A percentile compares a stretch with the other conserved stretches of the same genome.
Evolutionary conservation across 2,329 filamentous ascomycete genomes (phyloP).

Genomic region (Neonectria magnoliae): DNA sequence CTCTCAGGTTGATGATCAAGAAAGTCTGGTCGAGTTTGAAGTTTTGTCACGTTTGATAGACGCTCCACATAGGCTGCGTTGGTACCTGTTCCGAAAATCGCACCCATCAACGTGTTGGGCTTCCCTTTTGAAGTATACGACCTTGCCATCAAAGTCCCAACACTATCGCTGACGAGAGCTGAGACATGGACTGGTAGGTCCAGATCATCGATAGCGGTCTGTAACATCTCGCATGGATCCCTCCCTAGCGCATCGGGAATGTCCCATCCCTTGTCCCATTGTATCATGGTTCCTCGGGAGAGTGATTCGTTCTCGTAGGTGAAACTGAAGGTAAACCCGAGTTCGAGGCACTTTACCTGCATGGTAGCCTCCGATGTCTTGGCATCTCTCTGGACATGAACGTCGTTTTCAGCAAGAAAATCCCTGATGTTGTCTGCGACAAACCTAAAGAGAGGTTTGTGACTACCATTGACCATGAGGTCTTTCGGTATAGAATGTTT

Average conservation of each 20-base stretch:
- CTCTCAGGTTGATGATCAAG: neutral
- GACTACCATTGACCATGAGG: slow-evolving; percentile 7
- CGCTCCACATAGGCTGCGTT: slow-evolving; percentile 83
- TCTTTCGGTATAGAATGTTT: slow-evolving; percentile 7
- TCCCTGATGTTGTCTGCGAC: neutral
- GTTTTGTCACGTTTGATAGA: slow-evolving; percentile 67
- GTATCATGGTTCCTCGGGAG: slow-evolving; percentile 1
- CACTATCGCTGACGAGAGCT: slow-evolving; percentile 44
- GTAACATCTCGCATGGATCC: slow-evolving; percentile 16
- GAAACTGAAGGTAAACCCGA: slow-evolving; percentile 19
- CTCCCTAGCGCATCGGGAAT: slow-evolving; percentile 11
- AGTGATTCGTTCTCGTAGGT: slow-evolving; percentile 14
- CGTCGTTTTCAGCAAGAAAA: neutral
- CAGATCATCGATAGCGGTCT: slow-evolving; percentile 8
- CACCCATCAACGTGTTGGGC: slow-evolving; percentile 72
- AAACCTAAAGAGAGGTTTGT: slow-evolving; percentile 13
- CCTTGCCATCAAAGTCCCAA: slow-evolving; percentile 81
- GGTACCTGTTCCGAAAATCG: slow-evolving; percentile 84
- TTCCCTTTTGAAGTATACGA: slow-evolving; percentile 61
- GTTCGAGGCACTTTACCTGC: neutral
- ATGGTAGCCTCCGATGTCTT: neutral
- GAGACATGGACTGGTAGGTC: slow-evolving; percentile 8
- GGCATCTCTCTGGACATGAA: neutral
- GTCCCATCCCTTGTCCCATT: slow-evolving; percentile 20
- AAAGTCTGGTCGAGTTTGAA: slow-evolving; percentile 42